Base-by-base conservation (phyloP, 164 flowering plant species). In the Chloranthus sessilifolius region DNA sequence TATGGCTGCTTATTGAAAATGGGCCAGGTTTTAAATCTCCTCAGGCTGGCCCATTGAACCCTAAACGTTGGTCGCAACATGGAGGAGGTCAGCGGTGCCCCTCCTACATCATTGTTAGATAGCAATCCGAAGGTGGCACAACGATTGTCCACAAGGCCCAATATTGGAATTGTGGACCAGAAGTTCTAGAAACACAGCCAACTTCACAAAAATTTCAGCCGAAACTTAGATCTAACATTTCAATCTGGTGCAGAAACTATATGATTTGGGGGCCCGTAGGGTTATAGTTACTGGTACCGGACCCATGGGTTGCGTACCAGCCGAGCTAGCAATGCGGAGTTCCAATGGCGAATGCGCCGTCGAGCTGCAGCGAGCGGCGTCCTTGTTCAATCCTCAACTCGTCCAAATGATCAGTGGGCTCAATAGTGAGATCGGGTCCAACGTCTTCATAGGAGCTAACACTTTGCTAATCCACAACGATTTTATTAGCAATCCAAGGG, bases 271-370 rank as follows among this genome's bases (percentile, higher is more conserved):
- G 21, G 83, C 74, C 1, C 58, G 85, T 1, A 64, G 79, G 62
- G 83, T 88, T 2, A 54, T 88, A 24, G 96, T 88, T 59, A 88
- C 96, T 0, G 96, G 96, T 20, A 79, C 80, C 1, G 96, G 96
- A 7, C 95, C 95, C 1, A 2, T 89, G 49, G 97, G 97, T 0
- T 86, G 95, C 56, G 88, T 80, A 8, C 95, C 90, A 11, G 73
- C 81, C 0, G 80, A 77, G 71, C 55, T 75, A 16, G 95, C 92
- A 7, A 8, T 2, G 54, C 28, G 83, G 20, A 60, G 86, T 60
- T 11, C 16, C 1, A 70, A 74, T 15, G 97, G 94, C 0, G 58
- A 57, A 12, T 89, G 97, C 44, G 76, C 63, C 0, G 47, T 38
- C 2, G 81, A 74, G 62, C 65, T 62, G 15, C 78, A 80, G 51